These are phyloP conservation scores for Turritis glabra DNA, from an alignment of 345 rosid species.

Conservation along the genomic window DNA sequence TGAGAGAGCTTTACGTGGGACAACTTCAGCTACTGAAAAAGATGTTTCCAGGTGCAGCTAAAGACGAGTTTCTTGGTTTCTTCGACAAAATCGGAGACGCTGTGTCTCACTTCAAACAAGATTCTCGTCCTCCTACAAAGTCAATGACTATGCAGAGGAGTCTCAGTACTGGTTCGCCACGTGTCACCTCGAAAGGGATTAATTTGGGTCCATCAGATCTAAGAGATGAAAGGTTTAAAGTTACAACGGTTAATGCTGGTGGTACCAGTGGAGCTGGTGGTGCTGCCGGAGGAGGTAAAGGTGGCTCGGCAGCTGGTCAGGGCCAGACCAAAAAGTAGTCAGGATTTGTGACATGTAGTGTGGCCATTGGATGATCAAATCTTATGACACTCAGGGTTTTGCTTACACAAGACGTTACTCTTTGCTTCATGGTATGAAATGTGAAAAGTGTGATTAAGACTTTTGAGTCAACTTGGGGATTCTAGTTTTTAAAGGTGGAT, in stretches of 20 bases:
- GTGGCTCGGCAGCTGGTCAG: constrained; percentile 33
- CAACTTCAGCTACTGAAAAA: constrained; percentile 29
- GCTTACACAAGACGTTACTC: constrained; percentile 11
- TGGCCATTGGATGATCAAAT: constrained; percentile 11
- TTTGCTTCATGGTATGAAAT: constrained; percentile 7
- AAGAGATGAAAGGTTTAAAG: constrained; percentile 32
- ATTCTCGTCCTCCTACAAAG: constrained; percentile 19
- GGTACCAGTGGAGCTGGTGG: not conserved
- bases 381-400: not conserved
- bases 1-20: constrained; percentile 42
- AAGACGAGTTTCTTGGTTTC: constrained; percentile 38
- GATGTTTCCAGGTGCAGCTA: constrained; percentile 37
- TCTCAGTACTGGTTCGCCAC: constrained; percentile 23
- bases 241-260: constrained; percentile 26
- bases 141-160: constrained; percentile 35
- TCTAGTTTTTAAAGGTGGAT: constrained; percentile 2
- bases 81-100: constrained; percentile 35
- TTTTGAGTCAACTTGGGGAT: constrained; percentile 8
- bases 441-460: not conserved
- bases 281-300: constrained; percentile 29
- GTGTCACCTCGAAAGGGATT: constrained; percentile 15
- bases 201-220: constrained; percentile 2
- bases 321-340: constrained; percentile 38
- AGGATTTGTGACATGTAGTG: constrained; percentile 18
- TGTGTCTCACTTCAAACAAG: constrained; percentile 32